These are phyloP conservation scores for Hypoxylon sp. DNA, from an alignment of 2,329 filamentous ascomycete species.

Conservation along the genomic window DNA sequence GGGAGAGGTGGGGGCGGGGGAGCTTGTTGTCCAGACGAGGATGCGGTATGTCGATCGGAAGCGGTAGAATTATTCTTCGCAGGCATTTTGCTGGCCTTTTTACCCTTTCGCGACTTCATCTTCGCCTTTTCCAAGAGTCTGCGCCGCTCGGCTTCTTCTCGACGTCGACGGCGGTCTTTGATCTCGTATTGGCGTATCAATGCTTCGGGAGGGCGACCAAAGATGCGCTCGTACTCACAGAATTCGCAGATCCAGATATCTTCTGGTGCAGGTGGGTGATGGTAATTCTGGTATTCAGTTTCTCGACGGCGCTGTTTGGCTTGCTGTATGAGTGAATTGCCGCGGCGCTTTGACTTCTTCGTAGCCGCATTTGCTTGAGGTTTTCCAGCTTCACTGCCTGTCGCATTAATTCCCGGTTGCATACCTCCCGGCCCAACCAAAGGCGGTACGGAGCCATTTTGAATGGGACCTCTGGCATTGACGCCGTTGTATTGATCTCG, in stretches of 20 bases:
- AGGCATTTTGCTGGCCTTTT: conserved; percentile 81
- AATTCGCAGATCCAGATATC: conserved; percentile 98
- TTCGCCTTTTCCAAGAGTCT: conserved; percentile 92
- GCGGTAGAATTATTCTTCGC: conserved; percentile 60
- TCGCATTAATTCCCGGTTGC: conserved; percentile 39
- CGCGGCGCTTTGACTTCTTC: conserved; percentile 76
- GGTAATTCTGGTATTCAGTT: conserved; percentile 82
- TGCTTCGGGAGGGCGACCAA: conserved; percentile 86
- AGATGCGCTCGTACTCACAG: conserved; percentile 97
- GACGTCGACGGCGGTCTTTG: conserved; percentile 88
- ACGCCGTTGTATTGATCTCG: conserved; percentile 38
- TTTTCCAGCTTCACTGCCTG: conserved; percentile 57
- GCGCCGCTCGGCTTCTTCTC: conserved; percentile 87
- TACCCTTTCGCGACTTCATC: conserved; percentile 90
- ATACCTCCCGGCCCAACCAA: conserved; percentile 33
- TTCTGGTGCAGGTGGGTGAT: conserved; percentile 77
- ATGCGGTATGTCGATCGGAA: conserved; percentile 48
- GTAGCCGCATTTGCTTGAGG: conserved; percentile 57
- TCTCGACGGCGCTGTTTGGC: conserved; percentile 83
- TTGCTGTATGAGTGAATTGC: conserved; percentile 80
- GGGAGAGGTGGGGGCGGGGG: conserved; percentile 39
- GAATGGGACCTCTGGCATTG: conserved; percentile 37
- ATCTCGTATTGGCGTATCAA: conserved; percentile 94
- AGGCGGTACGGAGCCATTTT: conserved; percentile 40
- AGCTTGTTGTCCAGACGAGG: conserved; percentile 46